phyloP scores from a whole-genome alignment of 202 grass and related monocot genomes.

The Dendrocalamus latiflorus region DNA sequence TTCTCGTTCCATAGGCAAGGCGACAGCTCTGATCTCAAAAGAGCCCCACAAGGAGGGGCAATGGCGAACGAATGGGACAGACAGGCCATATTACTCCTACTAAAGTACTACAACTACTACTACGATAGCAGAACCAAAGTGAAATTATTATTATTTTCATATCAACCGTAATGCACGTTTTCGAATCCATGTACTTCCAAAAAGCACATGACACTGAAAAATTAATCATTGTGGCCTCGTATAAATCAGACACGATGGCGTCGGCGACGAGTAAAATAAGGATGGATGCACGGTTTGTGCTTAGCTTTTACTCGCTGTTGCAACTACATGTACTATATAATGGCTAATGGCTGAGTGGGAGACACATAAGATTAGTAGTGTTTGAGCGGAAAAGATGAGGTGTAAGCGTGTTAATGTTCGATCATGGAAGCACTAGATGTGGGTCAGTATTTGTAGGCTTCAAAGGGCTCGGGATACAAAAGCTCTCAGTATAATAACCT shows the following conservation, averaged over 20 bases:
- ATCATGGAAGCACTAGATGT: constrained; percentile 67
- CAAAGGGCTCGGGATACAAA: constrained; percentile 49
- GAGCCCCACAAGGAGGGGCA: constrained; percentile 14
- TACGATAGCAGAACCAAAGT: constrained; percentile 5
- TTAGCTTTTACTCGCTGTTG: constrained; percentile 9
- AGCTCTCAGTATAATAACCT: constrained; percentile 34
- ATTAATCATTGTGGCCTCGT: constrained; percentile 24
- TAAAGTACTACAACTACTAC: constrained; percentile 4
- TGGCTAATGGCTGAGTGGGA: constrained; percentile 59
- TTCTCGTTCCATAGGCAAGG: constrained; percentile 27
- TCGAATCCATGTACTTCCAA: constrained; percentile 45
- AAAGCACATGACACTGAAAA: constrained; percentile 26
- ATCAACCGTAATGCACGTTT: constrained; percentile 53
- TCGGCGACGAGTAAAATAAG: constrained; percentile 51
- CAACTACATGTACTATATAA: neutral
- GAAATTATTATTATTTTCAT: neutral
- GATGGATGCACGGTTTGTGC: constrained; percentile 20
- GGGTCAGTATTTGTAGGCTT: constrained; percentile 68
- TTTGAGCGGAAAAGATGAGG: constrained; percentile 44
- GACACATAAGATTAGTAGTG: constrained; percentile 56
- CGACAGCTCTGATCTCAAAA: constrained; percentile 40
- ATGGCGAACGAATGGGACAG: constrained; percentile 22
- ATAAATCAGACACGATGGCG: constrained; percentile 41
- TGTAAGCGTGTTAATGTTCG: constrained; percentile 57
- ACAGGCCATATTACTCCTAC: neutral